Conservation (phyloP, 2,329 filamentous ascomycete species). For the Hysterium pulicare region DNA sequence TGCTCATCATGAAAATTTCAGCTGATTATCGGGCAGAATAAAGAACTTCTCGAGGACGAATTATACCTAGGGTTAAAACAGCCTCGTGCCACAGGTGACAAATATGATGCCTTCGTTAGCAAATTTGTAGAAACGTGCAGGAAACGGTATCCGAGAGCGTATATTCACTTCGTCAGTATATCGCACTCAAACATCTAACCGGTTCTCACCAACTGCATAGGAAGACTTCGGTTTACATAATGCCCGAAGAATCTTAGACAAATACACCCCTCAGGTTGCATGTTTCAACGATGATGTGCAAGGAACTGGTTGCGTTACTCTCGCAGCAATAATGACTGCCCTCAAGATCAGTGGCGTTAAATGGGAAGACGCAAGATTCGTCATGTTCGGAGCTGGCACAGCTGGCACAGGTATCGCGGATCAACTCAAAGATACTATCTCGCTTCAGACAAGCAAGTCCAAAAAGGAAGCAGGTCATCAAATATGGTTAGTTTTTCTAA, state of each 20-base stretch:
- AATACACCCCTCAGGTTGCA: conserved; percentile 67
- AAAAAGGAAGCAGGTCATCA: conserved; percentile 74
- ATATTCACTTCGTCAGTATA: conserved; percentile 71
- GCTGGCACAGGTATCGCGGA: conserved; percentile 85
- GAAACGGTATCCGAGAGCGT: conserved; percentile 71
- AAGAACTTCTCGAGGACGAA: conserved; percentile 68
- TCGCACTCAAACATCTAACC: too few species aligned
- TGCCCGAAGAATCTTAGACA: conserved; percentile 71
- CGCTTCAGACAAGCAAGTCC: conserved; percentile 61
- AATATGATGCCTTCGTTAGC: conserved; percentile 75
- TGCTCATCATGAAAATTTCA: neutral
- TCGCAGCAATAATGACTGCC: conserved; percentile 76
- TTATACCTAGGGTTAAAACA: conserved; percentile 74
- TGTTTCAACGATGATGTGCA: conserved; percentile 94
- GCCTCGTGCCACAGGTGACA: conserved; percentile 63
- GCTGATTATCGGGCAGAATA: conserved; percentile 49
- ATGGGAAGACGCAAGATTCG: conserved; percentile 65
- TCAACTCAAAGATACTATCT: conserved; percentile 76
- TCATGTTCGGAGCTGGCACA: conserved; percentile 77
- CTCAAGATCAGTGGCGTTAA: conserved; percentile 66
- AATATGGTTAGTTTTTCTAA: conserved; percentile 67
- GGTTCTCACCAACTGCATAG: too few species aligned
- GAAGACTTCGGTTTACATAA: conserved; percentile 83
- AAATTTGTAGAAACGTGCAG: conserved; percentile 67
- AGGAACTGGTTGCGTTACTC: conserved; percentile 81